A percentile compares a stretch with the other conserved stretches of the same genome.
Conservation (phyloP, 2,329 filamentous ascomycete species). For the Sarocladiaceae sp. region DNA sequence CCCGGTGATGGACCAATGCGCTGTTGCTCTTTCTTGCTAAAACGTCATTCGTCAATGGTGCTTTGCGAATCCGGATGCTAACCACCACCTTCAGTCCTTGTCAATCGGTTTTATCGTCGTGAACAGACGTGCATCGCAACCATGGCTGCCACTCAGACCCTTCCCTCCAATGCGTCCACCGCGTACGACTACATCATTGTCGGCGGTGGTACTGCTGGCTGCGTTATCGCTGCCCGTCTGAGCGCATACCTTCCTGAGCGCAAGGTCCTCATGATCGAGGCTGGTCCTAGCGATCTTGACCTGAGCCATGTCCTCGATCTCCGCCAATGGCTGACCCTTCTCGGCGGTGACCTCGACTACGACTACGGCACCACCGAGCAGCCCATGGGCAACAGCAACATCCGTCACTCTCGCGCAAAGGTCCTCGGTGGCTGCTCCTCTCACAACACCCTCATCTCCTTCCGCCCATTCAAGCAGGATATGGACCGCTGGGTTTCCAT, state of each 20-base stretch:
- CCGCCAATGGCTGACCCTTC: conserved; percentile 77
- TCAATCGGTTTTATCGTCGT: too few relatives aligned
- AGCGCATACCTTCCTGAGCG: conserved; percentile 79
- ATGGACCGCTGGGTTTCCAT: conserved; percentile 75
- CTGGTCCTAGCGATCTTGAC: conserved; percentile 81
- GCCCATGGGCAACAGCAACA: conserved; percentile 85
- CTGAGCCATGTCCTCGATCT: conserved; percentile 81
- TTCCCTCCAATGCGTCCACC: conserved; percentile 57
- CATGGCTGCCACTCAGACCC: conserved; percentile 65
- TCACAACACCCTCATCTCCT: conserved; percentile 90
- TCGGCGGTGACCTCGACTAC: conserved; percentile 85
- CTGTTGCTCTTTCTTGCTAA: too few relatives aligned
- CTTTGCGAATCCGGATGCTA: too few relatives aligned
- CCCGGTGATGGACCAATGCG: too few relatives aligned
- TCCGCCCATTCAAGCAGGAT: conserved; percentile 86
- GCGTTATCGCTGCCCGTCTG: conserved; percentile 73
- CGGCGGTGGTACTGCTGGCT: conserved; percentile 80
- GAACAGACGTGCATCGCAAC: too few relatives aligned
- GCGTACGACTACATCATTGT: conserved; percentile 81
- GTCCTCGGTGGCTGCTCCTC: conserved; percentile 88
- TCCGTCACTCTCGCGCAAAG: conserved; percentile 87
- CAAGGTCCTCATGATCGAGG: conserved; percentile 77
- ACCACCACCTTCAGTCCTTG: too few relatives aligned
- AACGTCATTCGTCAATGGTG: too few relatives aligned
- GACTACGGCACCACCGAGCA: conserved; percentile 87